Conservation (phyloP, 768 basidiomycete species). For the Xerocomus spinulosus region DNA sequence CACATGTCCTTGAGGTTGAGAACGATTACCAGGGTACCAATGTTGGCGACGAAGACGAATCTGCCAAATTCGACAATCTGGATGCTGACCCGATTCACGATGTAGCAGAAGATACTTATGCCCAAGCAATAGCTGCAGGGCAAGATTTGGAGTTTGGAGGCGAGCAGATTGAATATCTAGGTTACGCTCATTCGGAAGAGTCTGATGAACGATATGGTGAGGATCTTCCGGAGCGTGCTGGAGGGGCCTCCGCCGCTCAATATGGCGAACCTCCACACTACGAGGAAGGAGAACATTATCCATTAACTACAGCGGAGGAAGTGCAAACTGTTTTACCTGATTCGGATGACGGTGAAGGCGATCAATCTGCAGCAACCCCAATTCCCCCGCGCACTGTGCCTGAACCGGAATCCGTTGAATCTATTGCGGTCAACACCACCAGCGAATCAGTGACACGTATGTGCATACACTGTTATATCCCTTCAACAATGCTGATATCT, state of each 20-base stretch:
- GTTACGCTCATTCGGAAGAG: conserved; percentile 32
- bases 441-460: conserved; percentile 4
- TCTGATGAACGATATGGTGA: conserved; percentile 36
- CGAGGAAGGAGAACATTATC: conserved; percentile 22
- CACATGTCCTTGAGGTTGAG: conserved; percentile 20
- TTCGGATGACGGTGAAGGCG: conserved; percentile 13
- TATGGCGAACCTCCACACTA: conserved; percentile 18
- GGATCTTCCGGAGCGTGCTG: conserved; percentile 29
- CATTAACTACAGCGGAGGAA: conserved; percentile 18
- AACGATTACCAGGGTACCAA: conserved; percentile 17
- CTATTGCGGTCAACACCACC: neutral
- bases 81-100: conserved; percentile 31
- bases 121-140: conserved; percentile 2
- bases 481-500: neutral
- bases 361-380: conserved; percentile 13
- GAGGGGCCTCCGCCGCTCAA: conserved; percentile 9
- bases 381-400: conserved; percentile 3
- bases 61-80: conserved; percentile 14
- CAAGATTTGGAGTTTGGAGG: conserved; percentile 20
- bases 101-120: conserved; percentile 21
- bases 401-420: conserved; percentile 6
- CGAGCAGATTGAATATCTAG: conserved; percentile 33
- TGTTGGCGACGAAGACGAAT: conserved; percentile 16
- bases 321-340: conserved; percentile 6
- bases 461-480: neutral